A percentile compares a stretch with the other conserved stretches of the same genome.
phyloP scores from a whole-genome alignment of 495 filamentous ascomycete genomes.

The Lasiosphaeria ovina region DNA sequence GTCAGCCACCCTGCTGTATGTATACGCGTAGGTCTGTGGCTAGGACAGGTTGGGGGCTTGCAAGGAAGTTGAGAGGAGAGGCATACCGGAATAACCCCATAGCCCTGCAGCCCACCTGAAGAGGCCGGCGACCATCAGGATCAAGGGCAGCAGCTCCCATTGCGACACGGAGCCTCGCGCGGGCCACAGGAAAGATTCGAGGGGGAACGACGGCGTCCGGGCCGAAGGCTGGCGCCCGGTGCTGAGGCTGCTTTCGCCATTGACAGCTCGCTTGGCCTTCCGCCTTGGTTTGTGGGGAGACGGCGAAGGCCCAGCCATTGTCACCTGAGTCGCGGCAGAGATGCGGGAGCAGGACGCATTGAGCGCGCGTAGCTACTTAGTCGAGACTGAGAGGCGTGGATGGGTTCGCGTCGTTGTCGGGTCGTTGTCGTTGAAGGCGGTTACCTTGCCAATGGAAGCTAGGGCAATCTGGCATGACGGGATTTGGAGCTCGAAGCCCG shows the following conservation, averaged over 20 bases:
- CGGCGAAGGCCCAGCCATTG: constrained; percentile 43
- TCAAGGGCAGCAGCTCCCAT: constrained; percentile 87
- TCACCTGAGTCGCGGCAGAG: constrained; percentile 29
- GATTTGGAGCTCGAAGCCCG: neutral
- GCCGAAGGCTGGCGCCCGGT: constrained; percentile 32
- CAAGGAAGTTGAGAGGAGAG: neutral
- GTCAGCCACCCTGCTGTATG: constrained; percentile 6
- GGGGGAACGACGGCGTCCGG: constrained; percentile 65
- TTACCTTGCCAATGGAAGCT: too few relatives aligned
- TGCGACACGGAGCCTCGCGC: constrained; percentile 78
- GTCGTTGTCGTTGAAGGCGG: too few relatives aligned
- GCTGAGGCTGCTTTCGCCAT: constrained; percentile 20
- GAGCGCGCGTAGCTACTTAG: constrained; percentile 10
- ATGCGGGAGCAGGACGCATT: constrained; percentile 21
- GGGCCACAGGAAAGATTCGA: constrained; percentile 90
- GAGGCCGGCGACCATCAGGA: constrained; percentile 85
- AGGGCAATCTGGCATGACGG: neutral
- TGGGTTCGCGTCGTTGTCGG: constrained; percentile 11
- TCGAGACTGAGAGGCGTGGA: neutral
- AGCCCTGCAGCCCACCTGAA: constrained; percentile 90
- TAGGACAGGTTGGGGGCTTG: too few relatives aligned
- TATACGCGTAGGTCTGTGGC: neutral
- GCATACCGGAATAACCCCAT: constrained; percentile 89
- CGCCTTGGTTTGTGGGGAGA: constrained; percentile 52
- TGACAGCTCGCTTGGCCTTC: constrained; percentile 42